Base-by-base conservation (phyloP, 1,284 basidiomycete species). In the Cryptococcus floricola region DNA sequence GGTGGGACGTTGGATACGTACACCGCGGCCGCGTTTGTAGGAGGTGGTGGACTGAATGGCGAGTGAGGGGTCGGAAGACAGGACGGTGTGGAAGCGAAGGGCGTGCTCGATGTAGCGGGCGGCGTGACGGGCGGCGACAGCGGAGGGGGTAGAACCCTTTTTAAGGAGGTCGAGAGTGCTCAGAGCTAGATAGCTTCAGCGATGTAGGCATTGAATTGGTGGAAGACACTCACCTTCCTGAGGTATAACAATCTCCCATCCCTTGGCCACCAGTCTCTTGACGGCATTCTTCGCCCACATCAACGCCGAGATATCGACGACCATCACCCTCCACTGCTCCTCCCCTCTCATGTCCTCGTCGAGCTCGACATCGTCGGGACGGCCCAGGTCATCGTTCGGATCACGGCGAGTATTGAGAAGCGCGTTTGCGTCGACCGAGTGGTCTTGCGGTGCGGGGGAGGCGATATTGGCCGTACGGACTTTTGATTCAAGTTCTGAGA, bases 141-240 rank as follows among this genome's bases (percentile, higher is more conserved):
- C 90, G 19, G 91, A 81, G 0, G 83, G 77, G 37, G 81, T 86
- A 0, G 85, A 85, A 1, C 91, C 91, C 73, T 94, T 95, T 81
- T 96, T 96, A 64, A 95, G 83, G 5, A 94, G 79, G 73, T 96
- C 92, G n/a, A 96, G 83, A 0, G 91, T 95, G 69, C 91, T 91
- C 34, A 95, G 81, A 5, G 88, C 91, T 92, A 69, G 19, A 34
- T 19, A 19, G 46, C 16, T 10, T 48, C 18, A 19, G 42, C 5
- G n/a, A 4, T 18, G 16, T 19, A n/a, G 25, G n/a, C 42, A 34
- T 8, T 13, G 52, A 19, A 44, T n/a, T 18, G 44, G 25, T 1
- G 7, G 10, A 46, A 8, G 52, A 42, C 13, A 79, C 83, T 56
- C 65, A 91, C 90, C 88, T 83, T 95, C 92, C 23, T 90, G 82